Evolutionary conservation across 2,329 filamentous ascomycete genomes (phyloP).

Genomic region (Pyrenophora teres): DNA sequence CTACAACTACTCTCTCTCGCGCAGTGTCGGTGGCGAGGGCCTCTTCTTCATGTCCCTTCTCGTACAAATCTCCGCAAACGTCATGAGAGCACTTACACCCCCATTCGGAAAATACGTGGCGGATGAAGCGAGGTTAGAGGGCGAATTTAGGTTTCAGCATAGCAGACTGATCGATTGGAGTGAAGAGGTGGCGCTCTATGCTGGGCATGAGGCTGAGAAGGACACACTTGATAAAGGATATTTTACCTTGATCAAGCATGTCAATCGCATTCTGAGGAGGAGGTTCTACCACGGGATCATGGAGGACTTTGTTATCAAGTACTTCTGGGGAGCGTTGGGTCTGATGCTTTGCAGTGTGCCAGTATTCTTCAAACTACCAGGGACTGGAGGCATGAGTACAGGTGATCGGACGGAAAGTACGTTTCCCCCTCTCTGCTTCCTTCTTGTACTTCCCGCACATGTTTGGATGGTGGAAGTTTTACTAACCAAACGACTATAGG

Average conservation of each 20-base stretch:
- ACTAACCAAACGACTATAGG: constrained; percentile 48
- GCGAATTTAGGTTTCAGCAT: constrained; percentile 95
- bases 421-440: constrained; percentile 19
- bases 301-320: constrained; percentile 99
- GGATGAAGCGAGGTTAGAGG: constrained; percentile 90
- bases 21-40: constrained; percentile 94
- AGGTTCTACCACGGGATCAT: constrained; percentile 98
- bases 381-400: constrained; percentile 61
- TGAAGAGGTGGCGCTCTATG: constrained; percentile 91
- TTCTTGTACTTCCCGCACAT: neutral
- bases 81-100: constrained; percentile 93
- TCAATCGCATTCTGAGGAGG: constrained; percentile 89
- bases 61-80: constrained; percentile 87
- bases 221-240: constrained; percentile 97
- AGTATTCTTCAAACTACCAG: constrained; percentile 92
- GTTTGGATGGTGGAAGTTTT: neutral
- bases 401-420: constrained; percentile 68
- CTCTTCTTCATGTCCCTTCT: constrained; percentile 94
- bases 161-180: constrained; percentile 93
- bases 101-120: constrained; percentile 98
- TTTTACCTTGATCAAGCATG: constrained; percentile 98
- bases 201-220: constrained; percentile 91
- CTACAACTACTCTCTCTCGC: constrained; percentile 92
- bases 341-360: constrained; percentile 91
- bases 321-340: constrained; percentile 96